Evolutionary conservation across 129 eudicot species (phyloP).

Genomic region (Artemisia argyi): DNA sequence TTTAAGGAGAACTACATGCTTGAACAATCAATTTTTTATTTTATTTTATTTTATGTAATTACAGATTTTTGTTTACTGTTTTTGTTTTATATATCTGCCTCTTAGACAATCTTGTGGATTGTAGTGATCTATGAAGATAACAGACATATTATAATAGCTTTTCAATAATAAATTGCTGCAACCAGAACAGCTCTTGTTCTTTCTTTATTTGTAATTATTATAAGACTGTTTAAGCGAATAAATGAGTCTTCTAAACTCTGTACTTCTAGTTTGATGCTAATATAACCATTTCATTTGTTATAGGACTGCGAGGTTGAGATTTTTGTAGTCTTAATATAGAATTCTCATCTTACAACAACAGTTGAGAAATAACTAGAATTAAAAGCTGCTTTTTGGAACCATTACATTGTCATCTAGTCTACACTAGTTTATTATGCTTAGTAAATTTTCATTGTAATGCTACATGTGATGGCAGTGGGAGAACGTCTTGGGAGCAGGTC

Average conservation of each 20-base stretch:
- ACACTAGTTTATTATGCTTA: no score
- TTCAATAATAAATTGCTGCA: constrained; percentile 13
- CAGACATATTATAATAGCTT: not conserved
- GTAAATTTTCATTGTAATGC: constrained; percentile 14
- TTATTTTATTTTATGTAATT: not conserved
- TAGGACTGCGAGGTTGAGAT: no score
- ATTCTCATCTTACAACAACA: no score
- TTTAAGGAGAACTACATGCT: constrained; percentile 15
- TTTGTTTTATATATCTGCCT: not conserved
- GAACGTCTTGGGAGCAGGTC: constrained; percentile 91
- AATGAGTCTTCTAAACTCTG: no score
- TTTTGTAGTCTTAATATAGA: no score
- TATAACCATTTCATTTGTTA: no score
- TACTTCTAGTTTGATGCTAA: no score
- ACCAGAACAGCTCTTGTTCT: constrained; percentile 22
- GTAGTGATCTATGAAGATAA: constrained; percentile 6
- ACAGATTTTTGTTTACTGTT: not conserved
- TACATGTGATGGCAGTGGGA: constrained; percentile 65
- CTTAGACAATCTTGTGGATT: constrained; percentile 14
- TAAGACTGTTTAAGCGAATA: not conserved
- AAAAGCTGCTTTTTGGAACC: constrained; percentile 1
- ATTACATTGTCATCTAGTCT: constrained; percentile 8
- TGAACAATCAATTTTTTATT: not conserved
- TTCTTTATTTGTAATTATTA: not conserved
- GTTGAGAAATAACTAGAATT: no score